Conservation (phyloP, 768 basidiomycete species). For the Lactarius tabidus region DNA sequence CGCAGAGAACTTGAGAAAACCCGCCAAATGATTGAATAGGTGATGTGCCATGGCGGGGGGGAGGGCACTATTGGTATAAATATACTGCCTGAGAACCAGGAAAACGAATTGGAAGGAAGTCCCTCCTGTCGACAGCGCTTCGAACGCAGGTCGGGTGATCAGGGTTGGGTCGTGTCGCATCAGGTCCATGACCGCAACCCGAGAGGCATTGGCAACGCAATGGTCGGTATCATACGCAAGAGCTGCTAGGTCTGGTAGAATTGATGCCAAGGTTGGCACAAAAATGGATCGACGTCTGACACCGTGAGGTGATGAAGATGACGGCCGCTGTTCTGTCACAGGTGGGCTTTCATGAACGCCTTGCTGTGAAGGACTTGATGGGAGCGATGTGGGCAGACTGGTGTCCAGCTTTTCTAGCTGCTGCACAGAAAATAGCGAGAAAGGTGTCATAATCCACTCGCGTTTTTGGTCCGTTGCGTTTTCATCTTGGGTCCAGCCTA, state of each 20-base stretch:
- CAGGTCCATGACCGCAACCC: slow-evolving; percentile 53
- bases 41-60: slow-evolving; percentile 64
- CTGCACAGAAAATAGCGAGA: slow-evolving; percentile 57
- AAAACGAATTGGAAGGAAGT: slow-evolving; percentile 46
- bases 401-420: slow-evolving; percentile 51
- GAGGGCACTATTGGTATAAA: slow-evolving; percentile 52
- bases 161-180: slow-evolving; percentile 74
- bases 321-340: neutral
- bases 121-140: slow-evolving; percentile 51
- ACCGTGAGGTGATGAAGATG: slow-evolving; percentile 24
- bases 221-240: slow-evolving; percentile 53
- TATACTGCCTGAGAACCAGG: slow-evolving; percentile 49
- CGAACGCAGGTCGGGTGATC: slow-evolving; percentile 59
- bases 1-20: slow-evolving; percentile 55
- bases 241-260: slow-evolving; percentile 52
- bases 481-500: slow-evolving; percentile 70
- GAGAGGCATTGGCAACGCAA: slow-evolving; percentile 52
- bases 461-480: slow-evolving; percentile 49
- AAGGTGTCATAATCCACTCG: slow-evolving; percentile 58
- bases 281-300: slow-evolving; percentile 64
- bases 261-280: slow-evolving; percentile 51
- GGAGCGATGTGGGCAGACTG: slow-evolving; percentile 28
- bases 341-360: slow-evolving; percentile 31
- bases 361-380: slow-evolving; percentile 29
- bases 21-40: slow-evolving; percentile 66